phyloP scores from a whole-genome alignment of 2,329 filamentous ascomycete genomes.

The Fonsecaea erecta region DNA sequence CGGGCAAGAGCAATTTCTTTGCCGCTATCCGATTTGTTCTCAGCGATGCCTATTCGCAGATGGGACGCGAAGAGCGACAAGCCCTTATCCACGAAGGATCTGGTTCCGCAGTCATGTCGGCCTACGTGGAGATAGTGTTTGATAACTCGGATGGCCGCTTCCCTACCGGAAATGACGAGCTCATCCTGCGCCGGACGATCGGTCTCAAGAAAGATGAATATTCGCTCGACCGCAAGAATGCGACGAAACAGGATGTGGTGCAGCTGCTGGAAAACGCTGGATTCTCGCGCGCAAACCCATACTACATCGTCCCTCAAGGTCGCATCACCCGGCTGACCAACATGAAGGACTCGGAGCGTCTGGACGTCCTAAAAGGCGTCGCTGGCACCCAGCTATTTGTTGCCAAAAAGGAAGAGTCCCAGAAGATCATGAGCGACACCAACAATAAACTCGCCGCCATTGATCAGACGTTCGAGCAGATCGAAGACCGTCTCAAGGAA shows the following conservation, averaged over 20 bases:
- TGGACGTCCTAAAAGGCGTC: slow-evolving; percentile 94
- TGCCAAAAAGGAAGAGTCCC: slow-evolving; percentile 82
- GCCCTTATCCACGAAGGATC: slow-evolving; percentile 97
- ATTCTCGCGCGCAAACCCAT: slow-evolving; percentile 95
- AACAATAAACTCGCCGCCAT: slow-evolving; percentile 94
- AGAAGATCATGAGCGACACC: slow-evolving; percentile 97
- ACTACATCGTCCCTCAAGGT: slow-evolving; percentile 98
- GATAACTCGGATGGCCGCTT: slow-evolving; percentile 97
- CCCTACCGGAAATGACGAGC: slow-evolving; percentile 86
- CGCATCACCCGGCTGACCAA: slow-evolving; percentile 95
- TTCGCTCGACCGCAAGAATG: slow-evolving; percentile 94
- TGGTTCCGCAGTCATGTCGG: slow-evolving; percentile 96
- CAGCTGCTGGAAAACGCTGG: slow-evolving; percentile 94
- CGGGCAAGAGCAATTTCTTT: slow-evolving; percentile 99
- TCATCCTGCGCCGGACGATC: slow-evolving; percentile 90
- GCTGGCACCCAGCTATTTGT: slow-evolving; percentile 98
- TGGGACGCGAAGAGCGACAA: slow-evolving; percentile 94
- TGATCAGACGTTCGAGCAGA: slow-evolving; percentile 87
- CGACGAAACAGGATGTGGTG: slow-evolving; percentile 91
- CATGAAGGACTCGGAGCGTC: slow-evolving; percentile 93
- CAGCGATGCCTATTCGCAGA: slow-evolving; percentile 94
- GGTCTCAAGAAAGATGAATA: slow-evolving; percentile 99
- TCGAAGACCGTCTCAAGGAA: slow-evolving; percentile 85
- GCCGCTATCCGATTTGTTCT: slow-evolving; percentile 98
- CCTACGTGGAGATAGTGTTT: slow-evolving; percentile 99